Conservation (phyloP, 1,284 basidiomycete species). For the Ceratobasidium sp. region DNA sequence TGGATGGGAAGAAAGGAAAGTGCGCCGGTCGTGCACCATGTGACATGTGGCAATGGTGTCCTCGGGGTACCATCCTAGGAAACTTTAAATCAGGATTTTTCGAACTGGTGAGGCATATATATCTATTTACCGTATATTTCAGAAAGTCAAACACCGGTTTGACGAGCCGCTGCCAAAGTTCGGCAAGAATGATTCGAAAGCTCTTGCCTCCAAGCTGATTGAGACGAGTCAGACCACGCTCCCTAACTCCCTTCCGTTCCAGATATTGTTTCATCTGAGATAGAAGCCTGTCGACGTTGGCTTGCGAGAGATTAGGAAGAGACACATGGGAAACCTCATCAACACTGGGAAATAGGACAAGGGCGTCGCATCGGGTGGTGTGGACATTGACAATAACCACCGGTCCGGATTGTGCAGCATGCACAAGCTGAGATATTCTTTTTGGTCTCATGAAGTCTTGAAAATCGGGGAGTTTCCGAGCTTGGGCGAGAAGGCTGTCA, state of each 20-base stretch:
- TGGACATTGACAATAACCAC: slow-evolving; percentile 46
- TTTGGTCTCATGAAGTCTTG: slow-evolving; percentile 41
- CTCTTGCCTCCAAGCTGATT: not conserved
- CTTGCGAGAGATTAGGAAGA: slow-evolving; percentile 12
- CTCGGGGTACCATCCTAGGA: not conserved
- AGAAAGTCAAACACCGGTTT: slow-evolving; percentile 16
- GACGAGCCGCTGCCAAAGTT: slow-evolving; percentile 22
- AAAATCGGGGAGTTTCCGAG: slow-evolving; percentile 41
- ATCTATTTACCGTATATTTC: not conserved
- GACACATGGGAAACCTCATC: slow-evolving; percentile 17
- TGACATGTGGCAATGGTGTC: not conserved
- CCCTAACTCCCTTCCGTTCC: not conserved
- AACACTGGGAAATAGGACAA: slow-evolving; percentile 11
- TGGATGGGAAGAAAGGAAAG: slow-evolving; percentile 23
- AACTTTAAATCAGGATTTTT: not conserved
- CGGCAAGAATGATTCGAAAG: slow-evolving; percentile 7
- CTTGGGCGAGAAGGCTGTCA: slow-evolving; percentile 40
- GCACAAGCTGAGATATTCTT: slow-evolving; percentile 11
- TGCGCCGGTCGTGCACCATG: slow-evolving; percentile 23
- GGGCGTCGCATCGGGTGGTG: slow-evolving; percentile 34
- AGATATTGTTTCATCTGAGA: not conserved
- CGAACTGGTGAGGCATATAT: not conserved
- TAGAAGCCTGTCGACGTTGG: not conserved
- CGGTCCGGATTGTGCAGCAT: slow-evolving; percentile 32
- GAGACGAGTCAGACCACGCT: slow-evolving; percentile 2